Base-by-base conservation (phyloP, 441 rosid genomes). In the Populus hybrid region DNA sequence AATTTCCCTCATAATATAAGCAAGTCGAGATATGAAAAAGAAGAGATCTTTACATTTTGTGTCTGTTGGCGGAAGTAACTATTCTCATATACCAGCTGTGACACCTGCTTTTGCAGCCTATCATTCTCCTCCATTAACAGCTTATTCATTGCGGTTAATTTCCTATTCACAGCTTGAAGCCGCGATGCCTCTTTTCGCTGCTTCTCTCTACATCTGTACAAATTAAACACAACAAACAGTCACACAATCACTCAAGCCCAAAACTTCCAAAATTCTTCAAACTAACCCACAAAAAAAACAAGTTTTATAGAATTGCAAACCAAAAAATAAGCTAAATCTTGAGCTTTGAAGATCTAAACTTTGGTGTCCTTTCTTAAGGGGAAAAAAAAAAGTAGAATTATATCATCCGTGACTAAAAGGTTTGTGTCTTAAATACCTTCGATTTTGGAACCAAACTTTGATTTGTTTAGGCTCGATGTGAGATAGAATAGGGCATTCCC, bases 371-470 rank as follows among this genome's bases (percentile, higher is more conserved):
- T 46, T 4, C 18, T 11, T 8, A 11, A 12, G n/a, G n/a, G n/a
- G 5, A 32, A 32, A 32, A 32, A 32, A 32, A 32, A 32, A 79
- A 23, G 32, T 46, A 26, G 66, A 67, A 30, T 46, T 76, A 20
- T 11, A 76, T 18, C 8, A 61, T 34, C 66, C 28, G 46, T 28
- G n/a, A 36, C 64, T 38, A 24, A 10, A 18, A 42, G 23, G 5
- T 1, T 8, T 10, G 10, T 8, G 32, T 9, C 26, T 63, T 75
- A 32, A 18, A 18, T 83, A 95, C 99, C 99, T 89, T 84, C 99
- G 84, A 84, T 95, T 95, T 71, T 95, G 99, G 89, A 95, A 95
- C 99, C 98, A 95, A 14, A 95, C 99, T 88, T 95, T 95, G 89
- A 95, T 94, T 85, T 95, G 99, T 78, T 94, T 95, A 0, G 97